Evolutionary conservation across 257 asterid genomes (phyloP), one percentile per base, ranked within the genome.

Genomic region (Gynochthodes officinalis): DNA sequence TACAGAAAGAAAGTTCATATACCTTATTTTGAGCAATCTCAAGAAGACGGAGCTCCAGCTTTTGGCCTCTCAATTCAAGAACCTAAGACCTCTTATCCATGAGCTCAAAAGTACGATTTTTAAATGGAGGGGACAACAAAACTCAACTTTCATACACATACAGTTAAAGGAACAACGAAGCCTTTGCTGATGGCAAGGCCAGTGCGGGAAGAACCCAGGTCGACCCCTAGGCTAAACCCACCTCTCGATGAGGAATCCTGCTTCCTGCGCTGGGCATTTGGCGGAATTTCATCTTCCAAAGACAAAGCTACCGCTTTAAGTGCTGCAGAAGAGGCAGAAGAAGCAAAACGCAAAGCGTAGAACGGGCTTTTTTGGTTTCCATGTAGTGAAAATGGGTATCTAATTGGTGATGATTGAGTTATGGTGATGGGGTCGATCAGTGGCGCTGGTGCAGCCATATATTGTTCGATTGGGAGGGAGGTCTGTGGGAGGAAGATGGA

Each of bases 181-280:
- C 97, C 97, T 85, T 91, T 94, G 84, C 98, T 91, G 48, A 93
- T 70, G 69, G 98, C 96, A 37, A 94, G 80, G 49, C 96, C 98
- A 10, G 97, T 94, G 35, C 97, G 91, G 48, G 93, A 82, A 70
- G 83, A 67, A 50, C 98, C 98, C 87, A 89, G 80, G 69, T 91
- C 98, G 11, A 89, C 87, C 32, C 96, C 98, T 28, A 93, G 84
- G 83, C 98, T 93, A 82, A 93, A 93, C 5, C 98, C 97, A 42
- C 96, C 93, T 68, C 96, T 88, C 96, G 90, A 89, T 49, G 82
- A 74, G 8, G 96, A 76, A 52, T 88, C 88, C 1, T 78, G 85
- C 79, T 86, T 87, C 76, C 90, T 83, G 42, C 87, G 85, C 33
- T 85, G 60, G 50, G 84, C 93, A 78, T 94, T 94, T 64, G 97